phyloP scores from a whole-genome alignment of 805 yeast genomes.

The Cephaloascus albidus region DNA sequence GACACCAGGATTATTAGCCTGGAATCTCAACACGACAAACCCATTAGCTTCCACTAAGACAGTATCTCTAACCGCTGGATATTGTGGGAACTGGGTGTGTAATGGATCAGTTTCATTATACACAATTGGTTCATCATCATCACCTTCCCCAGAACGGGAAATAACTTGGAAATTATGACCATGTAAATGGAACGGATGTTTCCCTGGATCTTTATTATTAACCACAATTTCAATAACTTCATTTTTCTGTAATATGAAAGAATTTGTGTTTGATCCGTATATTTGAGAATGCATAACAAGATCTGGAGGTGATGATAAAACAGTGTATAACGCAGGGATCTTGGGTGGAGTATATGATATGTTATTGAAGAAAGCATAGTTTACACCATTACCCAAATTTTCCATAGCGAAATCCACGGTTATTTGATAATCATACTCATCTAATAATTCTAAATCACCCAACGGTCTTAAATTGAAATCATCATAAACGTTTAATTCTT shows the following conservation, averaged over 20 bases:
- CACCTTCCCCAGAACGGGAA: slow-evolving; percentile 39
- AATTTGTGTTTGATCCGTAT: slow-evolving; percentile 65
- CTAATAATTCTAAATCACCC: slow-evolving; percentile 36
- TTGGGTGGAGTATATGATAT: slow-evolving; percentile 56
- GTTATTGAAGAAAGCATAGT: slow-evolving; percentile 69
- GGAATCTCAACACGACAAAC: slow-evolving; percentile 59
- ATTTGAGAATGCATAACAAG: slow-evolving; percentile 46
- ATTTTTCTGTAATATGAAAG: slow-evolving; percentile 47
- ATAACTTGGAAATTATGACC: slow-evolving; percentile 65
- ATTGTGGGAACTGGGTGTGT: slow-evolving; percentile 38
- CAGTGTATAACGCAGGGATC: slow-evolving; percentile 63
- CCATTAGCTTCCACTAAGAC: slow-evolving; percentile 61
- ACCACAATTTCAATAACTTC: slow-evolving; percentile 69
- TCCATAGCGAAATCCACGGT: slow-evolving; percentile 55
- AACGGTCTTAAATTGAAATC: slow-evolving; percentile 71
- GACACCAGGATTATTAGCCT: slow-evolving; percentile 83
- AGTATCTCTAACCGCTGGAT: slow-evolving; percentile 66
- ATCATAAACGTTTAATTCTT: slow-evolving; percentile 44
- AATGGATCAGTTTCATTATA: slow-evolving; percentile 35
- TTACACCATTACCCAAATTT: slow-evolving; percentile 64
- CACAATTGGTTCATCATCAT: slow-evolving; percentile 41
- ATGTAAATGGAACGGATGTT: slow-evolving; percentile 73
- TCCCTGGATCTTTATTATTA: slow-evolving; percentile 72
- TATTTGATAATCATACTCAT: slow-evolving; percentile 54
- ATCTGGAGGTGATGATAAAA: slow-evolving; percentile 45